phyloP scores from a whole-genome alignment of 179 eudicot genomes.

The Pouteria campechiana region DNA sequence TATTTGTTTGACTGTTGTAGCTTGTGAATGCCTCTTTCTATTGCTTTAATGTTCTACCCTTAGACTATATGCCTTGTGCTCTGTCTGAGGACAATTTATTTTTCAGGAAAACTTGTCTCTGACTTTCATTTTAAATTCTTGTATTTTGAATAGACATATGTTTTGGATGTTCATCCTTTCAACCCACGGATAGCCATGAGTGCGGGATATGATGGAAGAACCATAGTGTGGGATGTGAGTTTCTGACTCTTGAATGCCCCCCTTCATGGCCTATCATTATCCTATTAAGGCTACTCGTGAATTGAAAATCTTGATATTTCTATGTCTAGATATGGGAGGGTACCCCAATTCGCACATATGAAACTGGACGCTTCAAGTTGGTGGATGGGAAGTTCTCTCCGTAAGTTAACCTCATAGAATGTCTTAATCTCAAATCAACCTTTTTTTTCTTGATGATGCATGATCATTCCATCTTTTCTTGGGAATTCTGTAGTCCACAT shows the following conservation, averaged over 20 bases:
- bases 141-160: constrained; percentile 62
- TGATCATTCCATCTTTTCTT: not conserved
- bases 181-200: constrained; percentile 99
- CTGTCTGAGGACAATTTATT: too few relatives aligned
- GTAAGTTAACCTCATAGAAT: constrained; percentile 42
- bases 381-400: constrained; percentile 98
- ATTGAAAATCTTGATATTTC: constrained; percentile 1
- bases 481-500: too few relatives aligned
- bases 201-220: constrained; percentile 99
- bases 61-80: too few relatives aligned
- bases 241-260: constrained; percentile 1
- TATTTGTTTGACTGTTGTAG: too few relatives aligned
- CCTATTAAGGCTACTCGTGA: not conserved
- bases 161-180: constrained; percentile 94
- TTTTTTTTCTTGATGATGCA: not conserved
- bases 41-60: too few relatives aligned
- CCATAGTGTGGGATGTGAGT: constrained; percentile 99
- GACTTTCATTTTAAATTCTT: too few relatives aligned
- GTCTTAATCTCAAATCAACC: not conserved
- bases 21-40: too few relatives aligned
- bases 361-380: constrained; percentile 81
- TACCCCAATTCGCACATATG: constrained; percentile 72
- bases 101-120: too few relatives aligned
- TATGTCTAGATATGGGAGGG: constrained; percentile 96
- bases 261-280: not conserved